phyloP scores from a whole-genome alignment of 345 rosid species.

The Kandelia obovata region DNA sequence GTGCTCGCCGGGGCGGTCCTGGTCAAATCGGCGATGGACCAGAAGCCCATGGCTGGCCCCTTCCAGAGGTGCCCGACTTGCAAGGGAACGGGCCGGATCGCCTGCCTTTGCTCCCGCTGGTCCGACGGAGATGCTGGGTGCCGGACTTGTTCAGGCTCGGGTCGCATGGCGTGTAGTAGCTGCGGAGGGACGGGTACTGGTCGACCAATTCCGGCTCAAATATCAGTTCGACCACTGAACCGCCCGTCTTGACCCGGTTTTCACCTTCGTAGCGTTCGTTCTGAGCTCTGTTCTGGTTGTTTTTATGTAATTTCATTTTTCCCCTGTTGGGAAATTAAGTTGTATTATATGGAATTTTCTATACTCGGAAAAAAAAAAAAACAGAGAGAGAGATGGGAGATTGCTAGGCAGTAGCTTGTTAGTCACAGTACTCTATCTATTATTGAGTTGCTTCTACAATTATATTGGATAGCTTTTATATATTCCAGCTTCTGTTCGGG shows the following conservation, averaged over 20 bases:
- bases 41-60: constrained; percentile 84
- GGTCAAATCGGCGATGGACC: constrained; percentile 77
- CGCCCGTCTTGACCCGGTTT: constrained; percentile 32
- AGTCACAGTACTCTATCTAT: not conserved
- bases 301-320: not conserved
- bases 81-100: constrained; percentile 81
- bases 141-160: constrained; percentile 84
- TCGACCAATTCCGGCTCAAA: constrained; percentile 71
- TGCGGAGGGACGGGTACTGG: constrained; percentile 95
- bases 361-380: not conserved
- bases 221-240: constrained; percentile 51
- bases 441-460: constrained; percentile 18
- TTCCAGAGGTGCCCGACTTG: constrained; percentile 67
- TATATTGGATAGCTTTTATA: constrained; percentile 1
- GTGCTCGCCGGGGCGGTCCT: constrained; percentile 84
- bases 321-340: not conserved
- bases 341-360: constrained; percentile 6
- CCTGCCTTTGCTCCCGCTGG: constrained; percentile 80
- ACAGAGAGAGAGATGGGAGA: not conserved
- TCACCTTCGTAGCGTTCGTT: not conserved
- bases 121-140: constrained; percentile 92
- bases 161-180: constrained; percentile 69
- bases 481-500: not conserved
- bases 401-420: constrained; percentile 7
- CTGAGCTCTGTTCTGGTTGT: not conserved